These are phyloP conservation scores for Herpotrichia juniperi DNA, from an alignment of 2,329 filamentous ascomycete species.

Conservation along the genomic window DNA sequence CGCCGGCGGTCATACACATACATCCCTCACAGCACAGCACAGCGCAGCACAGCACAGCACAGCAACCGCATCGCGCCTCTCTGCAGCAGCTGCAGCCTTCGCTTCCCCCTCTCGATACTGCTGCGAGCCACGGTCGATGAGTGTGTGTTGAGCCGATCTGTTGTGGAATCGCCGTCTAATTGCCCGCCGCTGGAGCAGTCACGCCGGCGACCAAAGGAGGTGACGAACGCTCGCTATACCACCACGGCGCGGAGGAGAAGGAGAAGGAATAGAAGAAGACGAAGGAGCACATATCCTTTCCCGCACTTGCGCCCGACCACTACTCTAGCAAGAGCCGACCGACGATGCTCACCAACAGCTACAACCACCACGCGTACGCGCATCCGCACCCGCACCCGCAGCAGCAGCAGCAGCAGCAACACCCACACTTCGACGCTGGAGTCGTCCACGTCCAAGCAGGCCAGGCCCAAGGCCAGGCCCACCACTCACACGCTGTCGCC, in stretches of 20 bases:
- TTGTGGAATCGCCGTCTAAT: background rate
- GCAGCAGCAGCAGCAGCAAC: background rate
- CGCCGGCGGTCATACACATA: too few species aligned
- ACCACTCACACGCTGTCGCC: conserved; percentile 28
- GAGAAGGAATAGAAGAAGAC: too few species aligned
- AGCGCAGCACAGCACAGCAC: conserved; percentile 48
- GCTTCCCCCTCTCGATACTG: too few species aligned
- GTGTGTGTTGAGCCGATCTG: too few species aligned
- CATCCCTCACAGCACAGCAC: too few species aligned
- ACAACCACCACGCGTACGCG: background rate
- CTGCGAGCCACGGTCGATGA: too few species aligned
- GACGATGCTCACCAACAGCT: conserved; percentile 25
- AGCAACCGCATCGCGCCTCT: conserved; percentile 41
- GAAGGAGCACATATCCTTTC: too few species aligned
- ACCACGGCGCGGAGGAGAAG: too few species aligned
- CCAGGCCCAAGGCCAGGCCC: conserved; percentile 25
- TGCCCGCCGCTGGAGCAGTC: background rate
- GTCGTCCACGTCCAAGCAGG: background rate
- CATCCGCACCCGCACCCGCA: conserved; percentile 9
- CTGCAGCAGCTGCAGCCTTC: conserved; percentile 1
- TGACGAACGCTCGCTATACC: background rate
- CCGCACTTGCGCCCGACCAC: background rate
- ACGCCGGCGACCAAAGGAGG: background rate
- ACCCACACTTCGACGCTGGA: background rate
- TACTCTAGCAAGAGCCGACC: conserved; percentile 35